Conservation (phyloP, 2,329 filamentous ascomycete genomes). For the Hypoxylon sp. region DNA sequence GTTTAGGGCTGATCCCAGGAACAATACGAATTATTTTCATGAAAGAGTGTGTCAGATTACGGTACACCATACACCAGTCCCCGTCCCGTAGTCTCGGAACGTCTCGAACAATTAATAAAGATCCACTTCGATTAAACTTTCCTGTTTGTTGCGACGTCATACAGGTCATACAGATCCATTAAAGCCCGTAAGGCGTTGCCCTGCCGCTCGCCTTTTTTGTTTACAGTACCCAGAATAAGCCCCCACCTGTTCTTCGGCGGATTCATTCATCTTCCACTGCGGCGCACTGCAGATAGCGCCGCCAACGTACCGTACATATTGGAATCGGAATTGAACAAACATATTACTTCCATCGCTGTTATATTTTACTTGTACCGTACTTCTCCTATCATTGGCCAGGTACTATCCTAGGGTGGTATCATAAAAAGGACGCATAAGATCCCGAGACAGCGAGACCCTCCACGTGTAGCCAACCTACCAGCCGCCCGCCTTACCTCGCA, state of each 20-base stretch:
- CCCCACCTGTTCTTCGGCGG: conserved; percentile 1
- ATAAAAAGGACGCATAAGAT: conserved; percentile 24
- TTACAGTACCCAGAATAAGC: conserved; percentile 17
- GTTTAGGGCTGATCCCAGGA: conserved; percentile 2
- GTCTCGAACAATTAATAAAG: not conserved
- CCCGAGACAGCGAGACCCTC: conserved; percentile 12
- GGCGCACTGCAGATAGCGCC: not conserved
- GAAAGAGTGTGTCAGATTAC: not conserved
- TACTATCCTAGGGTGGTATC: not conserved
- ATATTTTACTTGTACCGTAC: not conserved
- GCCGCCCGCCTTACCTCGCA: conserved; percentile 34
- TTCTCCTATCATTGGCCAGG: conserved; percentile 5
- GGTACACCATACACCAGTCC: not conserved
- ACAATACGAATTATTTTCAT: not conserved
- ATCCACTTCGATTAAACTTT: not conserved
- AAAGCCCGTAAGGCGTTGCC: conserved; percentile 31
- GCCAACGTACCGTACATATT: not conserved
- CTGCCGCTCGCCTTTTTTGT: conserved; percentile 31
- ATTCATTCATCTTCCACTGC: not conserved
- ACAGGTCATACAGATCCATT: conserved; percentile 19
- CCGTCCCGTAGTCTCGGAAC: not conserved
- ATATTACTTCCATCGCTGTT: not conserved
- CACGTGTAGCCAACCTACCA: conserved; percentile 16
- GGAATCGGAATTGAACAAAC: not conserved
- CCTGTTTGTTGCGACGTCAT: conserved; percentile 21